Percentiles rank a stretch among this genome's conserved stretches.
Evolutionary conservation across 2,329 filamentous ascomycete species (phyloP).

Genomic region (Fusarium transvaalense): DNA sequence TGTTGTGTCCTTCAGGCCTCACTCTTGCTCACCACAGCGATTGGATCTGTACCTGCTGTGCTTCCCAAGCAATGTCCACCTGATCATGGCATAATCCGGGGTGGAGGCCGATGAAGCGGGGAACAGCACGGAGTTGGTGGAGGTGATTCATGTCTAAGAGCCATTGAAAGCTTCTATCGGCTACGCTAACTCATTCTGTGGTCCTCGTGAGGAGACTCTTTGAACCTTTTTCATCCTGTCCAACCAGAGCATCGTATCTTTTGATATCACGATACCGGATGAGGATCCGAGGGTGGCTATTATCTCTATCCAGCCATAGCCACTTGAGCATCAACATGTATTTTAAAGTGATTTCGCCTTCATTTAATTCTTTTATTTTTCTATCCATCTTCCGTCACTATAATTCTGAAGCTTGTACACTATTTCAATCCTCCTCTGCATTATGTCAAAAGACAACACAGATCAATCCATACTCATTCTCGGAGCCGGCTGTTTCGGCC

Average conservation of each 20-base stretch:
- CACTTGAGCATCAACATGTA: not conserved
- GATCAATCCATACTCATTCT: constrained; percentile 29
- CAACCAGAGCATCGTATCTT: not conserved
- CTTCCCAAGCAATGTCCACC: not conserved
- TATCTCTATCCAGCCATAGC: not conserved
- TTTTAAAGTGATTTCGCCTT: not conserved
- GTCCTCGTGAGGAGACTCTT: constrained; percentile 15
- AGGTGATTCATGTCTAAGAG: not conserved
- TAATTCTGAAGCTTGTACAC: too few species aligned
- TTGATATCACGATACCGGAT: constrained; percentile 19
- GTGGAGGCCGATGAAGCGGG: constrained; percentile 21
- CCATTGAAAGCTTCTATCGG: constrained; percentile 8
- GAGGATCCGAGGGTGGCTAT: constrained; percentile 9
- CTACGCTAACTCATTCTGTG: constrained; percentile 29
- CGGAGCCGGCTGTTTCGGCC: constrained; percentile 29
- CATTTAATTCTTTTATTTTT: accelerated
- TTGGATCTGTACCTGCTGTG: not conserved
- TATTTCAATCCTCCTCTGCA: not conserved
- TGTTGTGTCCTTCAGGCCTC: too few species aligned
- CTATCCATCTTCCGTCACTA: accelerated
- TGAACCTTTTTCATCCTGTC: constrained; percentile 1
- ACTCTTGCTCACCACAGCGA: not conserved
- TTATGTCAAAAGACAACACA: constrained; percentile 13
- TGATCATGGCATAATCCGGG: constrained; percentile 21
- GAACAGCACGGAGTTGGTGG: not conserved